A percentile compares a stretch with the other conserved stretches of the same genome.
Conservation (phyloP, 768 basidiomycete genomes). For the Tylopilus intermedius region DNA sequence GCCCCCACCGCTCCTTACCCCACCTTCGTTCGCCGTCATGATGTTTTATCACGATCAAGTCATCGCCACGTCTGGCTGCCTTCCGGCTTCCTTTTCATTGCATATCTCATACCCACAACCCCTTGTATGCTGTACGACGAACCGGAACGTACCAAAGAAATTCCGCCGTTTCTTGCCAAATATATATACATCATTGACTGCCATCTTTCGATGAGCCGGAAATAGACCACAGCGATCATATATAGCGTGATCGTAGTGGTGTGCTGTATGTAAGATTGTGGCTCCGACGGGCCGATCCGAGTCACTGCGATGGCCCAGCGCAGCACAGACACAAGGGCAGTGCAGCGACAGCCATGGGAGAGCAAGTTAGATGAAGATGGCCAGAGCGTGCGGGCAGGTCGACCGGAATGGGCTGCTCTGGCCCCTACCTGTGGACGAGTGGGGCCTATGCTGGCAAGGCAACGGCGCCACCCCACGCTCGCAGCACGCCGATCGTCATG, state of each 20-base stretch:
- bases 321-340: not conserved
- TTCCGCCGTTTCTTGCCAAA: not conserved
- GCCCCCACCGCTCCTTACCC: constrained; percentile 4
- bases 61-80: not conserved
- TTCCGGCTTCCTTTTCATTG: not conserved
- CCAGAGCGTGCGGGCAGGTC: too few relatives aligned
- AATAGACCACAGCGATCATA: not conserved
- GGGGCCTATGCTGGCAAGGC: too few relatives aligned
- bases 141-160: not conserved
- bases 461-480: too few relatives aligned
- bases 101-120: not conserved
- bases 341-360: too few relatives aligned
- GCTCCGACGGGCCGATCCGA: too few relatives aligned
- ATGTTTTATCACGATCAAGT: not conserved
- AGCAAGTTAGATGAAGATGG: too few relatives aligned
- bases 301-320: not conserved
- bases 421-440: too few relatives aligned
- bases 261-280: not conserved
- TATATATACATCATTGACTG: not conserved
- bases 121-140: constrained; percentile 5
- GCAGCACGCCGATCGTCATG: not conserved
- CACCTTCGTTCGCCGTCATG: constrained; percentile 8
- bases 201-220: not conserved
- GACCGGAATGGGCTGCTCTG: too few relatives aligned
- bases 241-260: not conserved